phyloP scores from a whole-genome alignment of 164 flowering plant species.

The Stephania japonica region DNA sequence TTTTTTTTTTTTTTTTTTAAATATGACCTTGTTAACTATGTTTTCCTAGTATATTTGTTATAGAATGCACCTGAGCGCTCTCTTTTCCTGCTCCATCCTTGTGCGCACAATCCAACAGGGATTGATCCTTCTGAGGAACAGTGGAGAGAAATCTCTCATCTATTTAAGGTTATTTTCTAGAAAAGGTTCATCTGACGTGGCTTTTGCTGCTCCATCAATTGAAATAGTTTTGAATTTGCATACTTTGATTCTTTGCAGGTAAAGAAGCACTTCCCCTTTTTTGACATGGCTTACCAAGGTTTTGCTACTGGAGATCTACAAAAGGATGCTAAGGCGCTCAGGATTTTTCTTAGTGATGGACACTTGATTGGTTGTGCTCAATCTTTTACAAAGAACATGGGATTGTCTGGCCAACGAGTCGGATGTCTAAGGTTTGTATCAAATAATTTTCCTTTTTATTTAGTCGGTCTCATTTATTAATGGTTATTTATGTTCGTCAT shows the following conservation, averaged over 20 bases:
- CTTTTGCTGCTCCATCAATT: not conserved
- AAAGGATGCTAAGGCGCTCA: constrained; percentile 81
- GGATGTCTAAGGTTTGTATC: constrained; percentile 67
- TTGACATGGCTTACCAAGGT: constrained; percentile 99
- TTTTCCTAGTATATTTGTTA: constrained; percentile 1
- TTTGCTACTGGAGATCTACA: constrained; percentile 97
- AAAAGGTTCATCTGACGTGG: not conserved
- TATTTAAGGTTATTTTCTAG: constrained; percentile 47
- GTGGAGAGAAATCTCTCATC: constrained; percentile 88
- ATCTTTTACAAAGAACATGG: constrained; percentile 97
- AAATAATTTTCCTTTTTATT: too few relatives aligned
- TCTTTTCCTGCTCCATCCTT: constrained; percentile 91
- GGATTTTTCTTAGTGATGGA: constrained; percentile 92
- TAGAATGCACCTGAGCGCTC: constrained; percentile 97
- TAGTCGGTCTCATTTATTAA: too few relatives aligned
- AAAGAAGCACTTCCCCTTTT: constrained; percentile 85
- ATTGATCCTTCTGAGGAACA: constrained; percentile 95
- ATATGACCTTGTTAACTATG: not conserved
- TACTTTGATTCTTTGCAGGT: constrained; percentile 34
- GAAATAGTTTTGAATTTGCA: not conserved
- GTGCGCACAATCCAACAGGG: constrained; percentile 99
- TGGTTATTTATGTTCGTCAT: too few relatives aligned
- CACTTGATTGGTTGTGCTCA: constrained; percentile 85
- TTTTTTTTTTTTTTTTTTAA: not conserved
- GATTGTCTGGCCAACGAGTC: constrained; percentile 95